These are phyloP conservation scores for Biancaea sappan DNA, from an alignment of 306 rosid genomes.

Conservation along the genomic window DNA sequence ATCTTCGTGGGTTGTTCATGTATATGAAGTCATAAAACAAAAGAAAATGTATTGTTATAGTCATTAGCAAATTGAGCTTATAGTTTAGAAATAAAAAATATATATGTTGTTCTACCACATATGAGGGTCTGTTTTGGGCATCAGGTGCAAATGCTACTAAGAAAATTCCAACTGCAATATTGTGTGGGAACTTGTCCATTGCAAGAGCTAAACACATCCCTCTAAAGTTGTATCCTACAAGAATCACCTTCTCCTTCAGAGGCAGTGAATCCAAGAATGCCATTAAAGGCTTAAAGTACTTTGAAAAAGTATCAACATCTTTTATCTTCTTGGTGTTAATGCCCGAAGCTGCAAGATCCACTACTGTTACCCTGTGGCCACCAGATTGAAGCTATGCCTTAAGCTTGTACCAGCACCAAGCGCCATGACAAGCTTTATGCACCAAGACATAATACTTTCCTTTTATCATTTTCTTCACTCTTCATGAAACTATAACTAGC, in stretches of 20 bases:
- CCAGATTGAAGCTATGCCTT: conserved; percentile 52
- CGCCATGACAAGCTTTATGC: conserved; percentile 74
- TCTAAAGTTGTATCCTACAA: conserved; percentile 78
- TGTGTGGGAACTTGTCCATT: conserved; percentile 62
- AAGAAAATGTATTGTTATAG: no score
- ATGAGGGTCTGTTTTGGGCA: conserved; percentile 43
- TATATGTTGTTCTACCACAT: conserved; percentile 53
- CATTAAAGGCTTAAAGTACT: conserved; percentile 62
- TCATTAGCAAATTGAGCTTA: no score
- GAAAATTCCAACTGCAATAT: conserved; percentile 60
- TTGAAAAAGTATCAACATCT: conserved; percentile 42
- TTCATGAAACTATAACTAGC: no score
- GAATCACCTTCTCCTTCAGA: conserved; percentile 50
- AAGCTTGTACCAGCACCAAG: conserved; percentile 80
- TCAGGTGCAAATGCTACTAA: conserved; percentile 63
- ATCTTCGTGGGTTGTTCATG: background rate
- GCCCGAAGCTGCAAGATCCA: conserved; percentile 66
- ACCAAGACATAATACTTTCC: conserved; percentile 57
- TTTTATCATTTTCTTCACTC: no score
- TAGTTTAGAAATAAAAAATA: background rate
- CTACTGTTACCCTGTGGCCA: conserved; percentile 57
- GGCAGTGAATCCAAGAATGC: conserved; percentile 43
- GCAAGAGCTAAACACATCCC: conserved; percentile 66
- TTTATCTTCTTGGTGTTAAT: conserved; percentile 40
- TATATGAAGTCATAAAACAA: background rate